Percentiles rank a stretch among this genome's conserved stretches.
phyloP scores from a whole-genome alignment of 2,329 filamentous ascomycete species.

The Apiospora koreana region DNA sequence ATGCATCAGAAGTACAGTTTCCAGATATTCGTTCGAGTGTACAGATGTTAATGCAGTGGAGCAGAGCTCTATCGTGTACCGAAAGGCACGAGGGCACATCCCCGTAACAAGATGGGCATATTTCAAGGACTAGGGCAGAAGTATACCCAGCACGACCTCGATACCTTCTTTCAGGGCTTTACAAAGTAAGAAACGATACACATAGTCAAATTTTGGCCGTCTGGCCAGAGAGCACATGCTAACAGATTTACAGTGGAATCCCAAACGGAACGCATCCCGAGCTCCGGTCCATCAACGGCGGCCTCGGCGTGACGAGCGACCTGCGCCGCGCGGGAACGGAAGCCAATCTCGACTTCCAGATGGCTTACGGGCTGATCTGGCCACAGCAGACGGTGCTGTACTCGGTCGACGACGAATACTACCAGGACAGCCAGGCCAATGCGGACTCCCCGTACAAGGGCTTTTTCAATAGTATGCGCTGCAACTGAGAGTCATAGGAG shows the following conservation, averaged over 20 bases:
- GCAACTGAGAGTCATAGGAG: too few species aligned
- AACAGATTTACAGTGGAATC: constrained; percentile 28
- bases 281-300: constrained; percentile 38
- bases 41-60: background rate
- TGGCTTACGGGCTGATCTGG: constrained; percentile 50
- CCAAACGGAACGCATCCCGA: constrained; percentile 40
- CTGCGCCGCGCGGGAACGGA: constrained; percentile 37
- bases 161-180: constrained; percentile 36
- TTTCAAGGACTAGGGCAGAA: constrained; percentile 41
- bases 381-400: constrained; percentile 49
- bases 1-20: constrained; percentile 27
- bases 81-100: constrained; percentile 28
- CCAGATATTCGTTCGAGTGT: accelerated
- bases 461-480: constrained; percentile 35
- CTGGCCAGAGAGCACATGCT: background rate
- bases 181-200: constrained; percentile 24
- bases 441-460: constrained; percentile 29
- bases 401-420: constrained; percentile 48
- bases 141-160: constrained; percentile 42
- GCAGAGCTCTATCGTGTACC: constrained; percentile 38
- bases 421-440: constrained; percentile 31
- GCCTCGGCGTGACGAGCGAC: constrained; percentile 27
- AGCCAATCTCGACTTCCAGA: constrained; percentile 49
- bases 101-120: constrained; percentile 42
- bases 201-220: too few species aligned